Evolutionary conservation across 345 rosid genomes (phyloP).

Genomic region (Leavenworthia alabamica): DNA sequence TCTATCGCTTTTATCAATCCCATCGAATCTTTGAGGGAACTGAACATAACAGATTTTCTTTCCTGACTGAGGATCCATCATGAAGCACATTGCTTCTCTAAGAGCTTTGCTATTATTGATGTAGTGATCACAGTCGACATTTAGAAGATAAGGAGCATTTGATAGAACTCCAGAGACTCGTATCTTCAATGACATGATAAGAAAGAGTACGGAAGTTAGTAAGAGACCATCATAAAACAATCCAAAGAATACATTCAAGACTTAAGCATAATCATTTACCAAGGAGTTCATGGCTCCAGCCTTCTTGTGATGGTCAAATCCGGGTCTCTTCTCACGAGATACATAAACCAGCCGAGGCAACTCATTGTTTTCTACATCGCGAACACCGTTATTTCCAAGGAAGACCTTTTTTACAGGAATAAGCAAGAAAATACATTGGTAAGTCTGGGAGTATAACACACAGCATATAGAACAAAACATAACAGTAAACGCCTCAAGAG

Average conservation of each 20-base stretch:
- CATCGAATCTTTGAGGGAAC: slow-evolving; percentile 84
- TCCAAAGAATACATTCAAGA: background rate
- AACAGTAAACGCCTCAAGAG: background rate
- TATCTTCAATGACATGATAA: slow-evolving; percentile 35
- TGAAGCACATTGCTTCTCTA: slow-evolving; percentile 81
- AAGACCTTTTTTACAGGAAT: slow-evolving; percentile 46
- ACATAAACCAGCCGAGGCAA: slow-evolving; percentile 76
- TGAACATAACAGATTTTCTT: slow-evolving; percentile 74
- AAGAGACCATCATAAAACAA: background rate
- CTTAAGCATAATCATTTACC: slow-evolving; percentile 32
- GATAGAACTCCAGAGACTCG: slow-evolving; percentile 68
- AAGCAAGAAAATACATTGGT: background rate
- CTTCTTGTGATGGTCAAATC: slow-evolving; percentile 87
- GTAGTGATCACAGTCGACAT: slow-evolving; percentile 84
- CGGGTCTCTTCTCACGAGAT: slow-evolving; percentile 94
- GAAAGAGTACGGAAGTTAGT: slow-evolving; percentile 2
- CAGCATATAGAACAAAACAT: background rate
- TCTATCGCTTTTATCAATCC: slow-evolving; percentile 67
- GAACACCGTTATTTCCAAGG: slow-evolving; percentile 71
- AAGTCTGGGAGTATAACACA: slow-evolving; percentile 1
- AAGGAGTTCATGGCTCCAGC: slow-evolving; percentile 93
- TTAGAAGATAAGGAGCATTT: slow-evolving; percentile 72
- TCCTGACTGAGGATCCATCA: slow-evolving; percentile 82
- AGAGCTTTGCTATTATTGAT: slow-evolving; percentile 78
- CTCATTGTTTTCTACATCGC: slow-evolving; percentile 65